Base-by-base conservation (phyloP, 108 stramenopile genomes). In the Cyclotella baltica region DNA sequence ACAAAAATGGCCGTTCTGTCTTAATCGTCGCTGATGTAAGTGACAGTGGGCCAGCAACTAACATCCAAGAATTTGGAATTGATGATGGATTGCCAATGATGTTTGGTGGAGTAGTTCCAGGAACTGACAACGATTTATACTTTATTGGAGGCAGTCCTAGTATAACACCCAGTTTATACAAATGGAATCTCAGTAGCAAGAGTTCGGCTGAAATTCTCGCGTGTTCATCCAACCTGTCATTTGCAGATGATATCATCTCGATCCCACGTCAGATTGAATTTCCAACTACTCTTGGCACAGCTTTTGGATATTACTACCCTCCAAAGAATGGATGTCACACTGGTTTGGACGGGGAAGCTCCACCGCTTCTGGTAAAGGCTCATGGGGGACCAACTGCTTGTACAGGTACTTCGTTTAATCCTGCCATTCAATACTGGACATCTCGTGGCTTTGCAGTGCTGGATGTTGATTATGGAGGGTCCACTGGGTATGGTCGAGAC, bases 381-480 rank as follows among this genome's bases (percentile, higher is more conserved):
- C 93, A 95, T 71, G 93, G 93, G 37, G 93, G 93, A 23, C 93
- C 93, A 19, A 93, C 93, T 34, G 76, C 88, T 0, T 84, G 90
- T 31, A 88, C 93, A 8, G 76, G 81, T 18, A 87, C 89, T 13
- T 83, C 86, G 29, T 95, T 91, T 70, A 87, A 86, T 61, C 76
- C 88, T 1, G 84, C 75, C 34, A 90, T 92, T 52, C 93, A 95
- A 66, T 92, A 76, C 80, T 95, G 91, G 91, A 91, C 91, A 19
- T 83, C 86, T 38, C 84, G 93, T 29, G 93, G 93, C 15, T 95
- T 92, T 81, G 93, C 91, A 31, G 84, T 95, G 15, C 75, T 95
- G 31, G 93, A 95, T 76, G 93, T 95, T 33, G 93, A 95, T 55
- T 95, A 95, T 62, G 90, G 90, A 40, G 90, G 90, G 73, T 85